These are phyloP conservation scores for Cutaneotrichosporon sp. DNA, from an alignment of 1,284 basidiomycete genomes.

Conservation along the genomic window DNA sequence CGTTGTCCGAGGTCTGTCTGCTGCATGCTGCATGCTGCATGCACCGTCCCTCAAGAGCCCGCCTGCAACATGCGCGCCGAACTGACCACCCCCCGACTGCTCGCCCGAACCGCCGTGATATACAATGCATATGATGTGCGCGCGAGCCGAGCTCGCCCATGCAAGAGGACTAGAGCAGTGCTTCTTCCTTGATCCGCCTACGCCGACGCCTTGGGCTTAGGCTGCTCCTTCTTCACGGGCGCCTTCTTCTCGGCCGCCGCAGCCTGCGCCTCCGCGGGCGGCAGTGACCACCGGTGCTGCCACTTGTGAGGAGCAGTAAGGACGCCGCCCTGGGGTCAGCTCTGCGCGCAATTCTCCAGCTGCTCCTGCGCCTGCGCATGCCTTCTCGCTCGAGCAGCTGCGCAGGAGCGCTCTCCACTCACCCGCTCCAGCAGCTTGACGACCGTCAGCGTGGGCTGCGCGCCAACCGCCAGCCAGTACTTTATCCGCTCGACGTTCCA, in stretches of 20 bases:
- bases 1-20: no score
- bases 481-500: conserved; percentile 89
- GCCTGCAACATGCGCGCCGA: no score
- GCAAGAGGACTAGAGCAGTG: conserved; percentile 5
- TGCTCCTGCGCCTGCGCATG: no score
- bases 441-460: conserved; percentile 76
- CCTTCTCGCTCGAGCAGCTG: no score
- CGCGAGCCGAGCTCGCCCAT: not conserved
- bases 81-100: no score
- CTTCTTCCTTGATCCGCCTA: not conserved
- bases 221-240: not conserved
- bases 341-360: no score
- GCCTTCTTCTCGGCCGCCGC: conserved; percentile 5
- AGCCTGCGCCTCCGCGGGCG: not conserved
- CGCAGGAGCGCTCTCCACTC: conserved; percentile 53
- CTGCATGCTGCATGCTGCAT: no score
- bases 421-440: conserved; percentile 78
- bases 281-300: conserved; percentile 44
- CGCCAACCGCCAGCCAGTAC: conserved; percentile 86
- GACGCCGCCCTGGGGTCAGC: conserved; percentile 43
- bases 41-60: no score
- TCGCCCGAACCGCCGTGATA: not conserved
- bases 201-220: not conserved
- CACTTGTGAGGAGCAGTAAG: conserved; percentile 45
- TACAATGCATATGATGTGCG: conserved; percentile 22